Conservation (phyloP, 805 yeast genomes). For the Sugiyamaella qingdaonensis region DNA sequence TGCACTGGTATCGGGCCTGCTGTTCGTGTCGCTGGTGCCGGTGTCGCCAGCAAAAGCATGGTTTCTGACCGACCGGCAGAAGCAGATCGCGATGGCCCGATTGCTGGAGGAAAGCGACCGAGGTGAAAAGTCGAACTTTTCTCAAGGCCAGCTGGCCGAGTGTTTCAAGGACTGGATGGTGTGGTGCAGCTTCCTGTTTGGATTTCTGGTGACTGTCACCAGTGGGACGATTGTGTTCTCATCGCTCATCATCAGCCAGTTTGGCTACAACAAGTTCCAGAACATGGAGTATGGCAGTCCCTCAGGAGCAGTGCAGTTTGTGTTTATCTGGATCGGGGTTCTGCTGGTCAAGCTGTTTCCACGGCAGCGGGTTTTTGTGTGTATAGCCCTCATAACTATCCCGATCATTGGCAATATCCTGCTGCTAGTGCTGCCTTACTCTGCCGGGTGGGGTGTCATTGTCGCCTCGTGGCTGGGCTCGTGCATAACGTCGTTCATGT, state of each 20-base stretch:
- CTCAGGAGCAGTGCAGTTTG: slow-evolving; percentile 34
- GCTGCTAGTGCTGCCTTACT: slow-evolving; percentile 30
- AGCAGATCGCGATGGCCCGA: slow-evolving; percentile 47
- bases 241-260: slow-evolving; percentile 37
- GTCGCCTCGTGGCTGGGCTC: slow-evolving; percentile 8
- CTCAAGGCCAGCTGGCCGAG: slow-evolving; percentile 49
- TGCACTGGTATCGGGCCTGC: slow-evolving; percentile 36
- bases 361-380: background rate
- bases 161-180: slow-evolving; percentile 40
- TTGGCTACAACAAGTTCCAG: slow-evolving; percentile 22
- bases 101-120: slow-evolving; percentile 54
- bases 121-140: slow-evolving; percentile 51
- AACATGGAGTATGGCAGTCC: slow-evolving; percentile 33
- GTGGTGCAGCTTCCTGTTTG: slow-evolving; percentile 37
- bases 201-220: slow-evolving; percentile 42
- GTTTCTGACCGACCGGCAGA: slow-evolving; percentile 42
- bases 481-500: slow-evolving; percentile 5
- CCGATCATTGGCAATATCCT: background rate
- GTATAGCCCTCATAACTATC: slow-evolving; percentile 4
- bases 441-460: slow-evolving; percentile 15
- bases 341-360: slow-evolving; percentile 12
- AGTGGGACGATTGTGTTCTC: slow-evolving; percentile 51
- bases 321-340: slow-evolving; percentile 17
- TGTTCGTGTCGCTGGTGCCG: slow-evolving; percentile 35
- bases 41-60: slow-evolving; percentile 46